Percentiles rank a stretch among this genome's conserved stretches.
These are phyloP conservation scores for Penicillium sp. DNA, from an alignment of 2,329 filamentous ascomycete species.

Conservation along the genomic window DNA sequence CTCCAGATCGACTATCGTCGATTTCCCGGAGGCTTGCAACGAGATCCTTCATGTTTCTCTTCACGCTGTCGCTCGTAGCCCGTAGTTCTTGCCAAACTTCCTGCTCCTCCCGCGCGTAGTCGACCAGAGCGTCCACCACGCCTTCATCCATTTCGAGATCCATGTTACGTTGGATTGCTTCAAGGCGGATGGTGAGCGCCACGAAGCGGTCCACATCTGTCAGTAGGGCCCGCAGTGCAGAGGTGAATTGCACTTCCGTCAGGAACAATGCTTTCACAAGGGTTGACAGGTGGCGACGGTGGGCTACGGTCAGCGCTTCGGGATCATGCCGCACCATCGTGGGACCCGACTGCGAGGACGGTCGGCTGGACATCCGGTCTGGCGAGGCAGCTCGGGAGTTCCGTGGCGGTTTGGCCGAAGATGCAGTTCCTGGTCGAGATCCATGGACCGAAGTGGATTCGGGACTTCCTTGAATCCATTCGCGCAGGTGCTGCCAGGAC, in stretches of 20 bases:
- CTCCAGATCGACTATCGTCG: slow-evolving; percentile 50
- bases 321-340: slow-evolving; percentile 61
- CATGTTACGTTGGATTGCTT: slow-evolving; percentile 68
- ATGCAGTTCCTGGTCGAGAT: slow-evolving; percentile 39
- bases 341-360: slow-evolving; percentile 11
- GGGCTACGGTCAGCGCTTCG: slow-evolving; percentile 74
- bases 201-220: slow-evolving; percentile 71
- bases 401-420: slow-evolving; percentile 22
- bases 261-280: slow-evolving; percentile 49
- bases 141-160: slow-evolving; percentile 80
- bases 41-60: slow-evolving; percentile 60
- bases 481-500: slow-evolving; percentile 72
- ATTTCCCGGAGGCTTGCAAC: slow-evolving; percentile 56
- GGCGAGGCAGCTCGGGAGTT: slow-evolving; percentile 6
- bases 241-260: slow-evolving; percentile 39
- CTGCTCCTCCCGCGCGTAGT: slow-evolving; percentile 66
- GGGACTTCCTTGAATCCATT: slow-evolving; percentile 59
- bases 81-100: slow-evolving; percentile 62
- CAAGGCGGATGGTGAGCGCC: slow-evolving; percentile 68
- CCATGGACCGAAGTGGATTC: slow-evolving; percentile 21
- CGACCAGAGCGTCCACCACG: slow-evolving; percentile 68
- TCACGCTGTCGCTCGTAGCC: slow-evolving; percentile 59
- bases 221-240: slow-evolving; percentile 36
- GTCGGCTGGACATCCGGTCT: slow-evolving; percentile 5
- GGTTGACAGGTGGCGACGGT: slow-evolving; percentile 67